Percentiles rank a stretch among this genome's conserved stretches.
Conservation (phyloP, 768 basidiomycete species). For the Tricholomella constricta region DNA sequence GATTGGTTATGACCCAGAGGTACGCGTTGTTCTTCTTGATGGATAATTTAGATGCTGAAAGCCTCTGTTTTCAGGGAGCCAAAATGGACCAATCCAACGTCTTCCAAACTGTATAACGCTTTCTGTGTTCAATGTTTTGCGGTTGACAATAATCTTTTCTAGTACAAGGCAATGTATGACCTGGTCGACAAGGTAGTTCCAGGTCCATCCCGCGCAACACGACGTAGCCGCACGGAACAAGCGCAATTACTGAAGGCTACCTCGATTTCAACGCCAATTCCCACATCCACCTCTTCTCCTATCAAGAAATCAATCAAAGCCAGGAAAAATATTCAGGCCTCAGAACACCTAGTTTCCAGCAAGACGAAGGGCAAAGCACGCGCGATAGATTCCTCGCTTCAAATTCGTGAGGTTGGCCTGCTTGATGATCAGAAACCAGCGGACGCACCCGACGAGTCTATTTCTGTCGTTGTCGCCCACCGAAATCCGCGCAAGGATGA, state of each 20-base stretch:
- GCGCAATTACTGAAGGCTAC: conserved; percentile 42
- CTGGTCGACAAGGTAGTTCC: conserved; percentile 52
- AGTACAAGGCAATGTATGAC: conserved; percentile 68
- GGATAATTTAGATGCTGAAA: not conserved
- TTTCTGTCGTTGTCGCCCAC: conserved; percentile 7
- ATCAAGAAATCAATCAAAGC: conserved; percentile 27
- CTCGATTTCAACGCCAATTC: conserved; percentile 24
- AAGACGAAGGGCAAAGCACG: conserved; percentile 17
- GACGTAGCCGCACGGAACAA: conserved; percentile 57
- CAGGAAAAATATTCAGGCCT: conserved; percentile 29
- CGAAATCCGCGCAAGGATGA: not conserved
- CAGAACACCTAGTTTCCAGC: conserved; percentile 27
- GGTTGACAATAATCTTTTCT: conserved; percentile 7
- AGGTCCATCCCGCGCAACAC: conserved; percentile 60
- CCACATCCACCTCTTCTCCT: conserved; percentile 20
- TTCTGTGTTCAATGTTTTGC: conserved; percentile 4
- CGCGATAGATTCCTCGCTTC: not conserved
- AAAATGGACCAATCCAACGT: conserved; percentile 72
- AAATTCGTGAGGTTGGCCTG: not conserved
- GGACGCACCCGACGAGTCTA: not conserved
- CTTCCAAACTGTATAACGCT: conserved; percentile 65
- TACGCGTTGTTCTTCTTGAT: conserved; percentile 31
- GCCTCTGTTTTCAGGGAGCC: conserved; percentile 49
- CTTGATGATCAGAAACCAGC: conserved; percentile 6
- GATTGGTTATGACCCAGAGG: conserved; percentile 76